Base-by-base conservation (phyloP, 495 filamentous ascomycete species). In the Bathelium albidoporum region DNA sequence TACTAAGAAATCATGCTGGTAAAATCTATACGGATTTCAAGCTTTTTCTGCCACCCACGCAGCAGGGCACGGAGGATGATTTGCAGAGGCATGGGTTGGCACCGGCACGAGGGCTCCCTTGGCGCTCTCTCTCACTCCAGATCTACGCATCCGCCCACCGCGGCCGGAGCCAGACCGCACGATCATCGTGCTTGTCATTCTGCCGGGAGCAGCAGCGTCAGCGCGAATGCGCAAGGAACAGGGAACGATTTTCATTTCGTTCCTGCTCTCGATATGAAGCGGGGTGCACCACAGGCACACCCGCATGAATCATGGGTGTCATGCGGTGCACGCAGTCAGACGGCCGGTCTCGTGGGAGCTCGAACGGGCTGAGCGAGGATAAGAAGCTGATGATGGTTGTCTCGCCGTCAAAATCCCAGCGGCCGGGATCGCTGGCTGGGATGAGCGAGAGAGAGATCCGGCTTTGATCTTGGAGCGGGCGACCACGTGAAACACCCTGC, bases 401-500 rank as follows among this genome's bases (percentile, higher is more conserved):
- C 22, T 26, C 2, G 49, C 49, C 20, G 44, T 49, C 49, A 55
- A 14, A 5, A 14, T 28, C 22, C 49, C 49, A 55, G 49, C 22
- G 5, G 22, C 29, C 49, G 49, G 49, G 49, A 28, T 20, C n/a
- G 49, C 43, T 11, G 49, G 29, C 49, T 20, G 24, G 49, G 49
- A 55, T 55, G 49, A 55, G 49, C 49, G 49, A 55, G 49, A 55
- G 44, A 49, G 12, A 55, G 9, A 12, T 24, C 29, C 20, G 29
- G 49, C 49, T 55, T n/a, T 9, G 11, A n/a, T 24, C 20, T 55
- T 12, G 49, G 11, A 28, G 20, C 20, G 20, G 43, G 20, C 49
- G 29, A 55, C 49, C 49, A 55, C 49, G 49, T 55, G 49, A 55
- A 55, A 55, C 49, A 26, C 49, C 49, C 24, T 29, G 49, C 7